phyloP scores from a whole-genome alignment of 352 stramenopile species.

The Plasmopara halstedii region DNA sequence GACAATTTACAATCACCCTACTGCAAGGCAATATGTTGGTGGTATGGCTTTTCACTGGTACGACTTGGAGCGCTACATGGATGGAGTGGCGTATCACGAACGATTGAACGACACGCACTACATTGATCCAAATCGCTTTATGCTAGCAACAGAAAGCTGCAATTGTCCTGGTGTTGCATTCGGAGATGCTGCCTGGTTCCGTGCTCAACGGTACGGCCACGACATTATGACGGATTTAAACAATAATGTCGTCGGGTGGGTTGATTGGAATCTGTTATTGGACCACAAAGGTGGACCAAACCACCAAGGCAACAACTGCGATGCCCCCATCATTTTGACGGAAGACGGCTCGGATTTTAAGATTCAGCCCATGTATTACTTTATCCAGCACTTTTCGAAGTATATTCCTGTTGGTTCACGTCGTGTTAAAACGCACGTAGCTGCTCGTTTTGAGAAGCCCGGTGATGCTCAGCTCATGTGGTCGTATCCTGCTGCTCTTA shows the following conservation, averaged over 20 bases:
- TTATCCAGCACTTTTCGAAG: slow-evolving; percentile 84
- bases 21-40: slow-evolving; percentile 69
- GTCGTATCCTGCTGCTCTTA: slow-evolving; percentile 40
- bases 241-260: slow-evolving; percentile 80
- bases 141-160: slow-evolving; percentile 65
- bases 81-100: slow-evolving; percentile 64
- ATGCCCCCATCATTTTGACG: slow-evolving; percentile 56
- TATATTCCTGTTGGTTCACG: slow-evolving; percentile 65
- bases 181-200: slow-evolving; percentile 65
- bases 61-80: slow-evolving; percentile 49
- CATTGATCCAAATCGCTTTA: slow-evolving; percentile 49
- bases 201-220: slow-evolving; percentile 78
- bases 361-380: slow-evolving; percentile 86
- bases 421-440: slow-evolving; percentile 43
- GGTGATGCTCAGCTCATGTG: slow-evolving; percentile 45
- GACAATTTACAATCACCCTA: slow-evolving; percentile 58
- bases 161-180: slow-evolving; percentile 65
- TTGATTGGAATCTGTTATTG: slow-evolving; percentile 90
- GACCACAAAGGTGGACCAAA: slow-evolving; percentile 86
- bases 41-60: slow-evolving; percentile 92
- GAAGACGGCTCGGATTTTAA: slow-evolving; percentile 49
- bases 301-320: slow-evolving; percentile 70
- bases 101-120: slow-evolving; percentile 69
- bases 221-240: slow-evolving; percentile 88
- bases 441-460: slow-evolving; percentile 36